Conservation (phyloP, 495 filamentous ascomycete genomes). For the Xylaria palmicola region DNA sequence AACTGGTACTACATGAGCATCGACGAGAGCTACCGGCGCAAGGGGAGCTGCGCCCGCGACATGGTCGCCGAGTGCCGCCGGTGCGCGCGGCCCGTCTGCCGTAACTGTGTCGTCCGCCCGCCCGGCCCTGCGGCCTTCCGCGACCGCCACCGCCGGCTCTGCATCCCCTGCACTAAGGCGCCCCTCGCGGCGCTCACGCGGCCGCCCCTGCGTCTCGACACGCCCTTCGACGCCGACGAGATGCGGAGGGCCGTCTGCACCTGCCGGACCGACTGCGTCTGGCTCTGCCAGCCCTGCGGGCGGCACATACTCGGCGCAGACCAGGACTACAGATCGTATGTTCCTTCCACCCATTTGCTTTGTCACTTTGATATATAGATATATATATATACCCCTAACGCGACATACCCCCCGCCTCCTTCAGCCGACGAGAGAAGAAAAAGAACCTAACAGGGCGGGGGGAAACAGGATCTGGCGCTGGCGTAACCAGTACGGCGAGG, state of each 20-base stretch:
- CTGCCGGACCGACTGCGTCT: constrained; percentile 62
- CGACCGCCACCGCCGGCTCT: constrained; percentile 75
- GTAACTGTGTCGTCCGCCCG: constrained; percentile 83
- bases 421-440: not conserved
- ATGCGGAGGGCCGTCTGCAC: constrained; percentile 64
- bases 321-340: constrained; percentile 62
- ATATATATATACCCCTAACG: not conserved
- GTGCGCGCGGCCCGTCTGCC: constrained; percentile 73
- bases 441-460: not conserved
- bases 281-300: constrained; percentile 81
- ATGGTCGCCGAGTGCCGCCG: constrained; percentile 79
- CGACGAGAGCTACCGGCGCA: constrained; percentile 52
- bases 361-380: not conserved
- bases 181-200: constrained; percentile 53
- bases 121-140: constrained; percentile 60
- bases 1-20: constrained; percentile 53
- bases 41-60: constrained; percentile 77
- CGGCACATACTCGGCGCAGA: constrained; percentile 65
- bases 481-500: constrained; percentile 80
- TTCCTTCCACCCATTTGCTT: not conserved
- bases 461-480: constrained; percentile 72
- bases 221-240: constrained; percentile 36
- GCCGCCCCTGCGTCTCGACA: constrained; percentile 27
- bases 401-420: not conserved
- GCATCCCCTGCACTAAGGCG: constrained; percentile 65